Base-by-base conservation (phyloP, 441 rosid species). In the Adansonia madagascariensis region DNA sequence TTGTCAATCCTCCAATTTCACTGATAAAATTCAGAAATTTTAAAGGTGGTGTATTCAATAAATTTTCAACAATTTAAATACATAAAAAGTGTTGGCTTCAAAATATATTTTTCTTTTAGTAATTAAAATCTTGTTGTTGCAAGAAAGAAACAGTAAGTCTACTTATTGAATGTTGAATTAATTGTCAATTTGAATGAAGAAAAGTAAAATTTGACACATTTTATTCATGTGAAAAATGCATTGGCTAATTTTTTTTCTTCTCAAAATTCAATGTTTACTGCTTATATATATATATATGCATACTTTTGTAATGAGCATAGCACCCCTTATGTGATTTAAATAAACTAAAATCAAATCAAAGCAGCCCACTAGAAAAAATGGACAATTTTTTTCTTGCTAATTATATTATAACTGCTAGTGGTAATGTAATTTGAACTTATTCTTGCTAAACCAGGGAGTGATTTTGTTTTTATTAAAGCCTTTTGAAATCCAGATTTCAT, bases 101-200 rank as follows among this genome's bases (percentile, higher is more conserved):
- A 52, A 52, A 5, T 15, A 52, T 12, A 14, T 14, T 18, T 56
- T 17, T 17, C 18, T 56, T 17, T 56, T 20, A 8, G 1, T 59
- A 20, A 56, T 18, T 56, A 18, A 56, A 56, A 56, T 18, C 12
- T 20, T 59, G 35, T 22, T 59, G 35, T 6, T 8, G 31, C 8
- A 15, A 24, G 24, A 22, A 68, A 22, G 8, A 49, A 49, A 1
- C 18, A 20, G 56, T 7, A 7, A 49, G 60, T 8, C 73, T 15
- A 50, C 20, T 24, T 11, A 69, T 49, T 70, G 74, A 50, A 70
- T 18, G 43, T 70, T 50, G 60, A 70, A 49, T 24, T 14, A 24
- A 47, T 24, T 14, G 10, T 47, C 14, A 22, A 44, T 4, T 67
- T 11, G 46, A 50, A 50, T n/a, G 50, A 70, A 9, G 24, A 70